Evolutionary conservation across 139 green algal species (phyloP), one percentile per base, ranked within the genome.

Genomic region (Closterium sp.): DNA sequence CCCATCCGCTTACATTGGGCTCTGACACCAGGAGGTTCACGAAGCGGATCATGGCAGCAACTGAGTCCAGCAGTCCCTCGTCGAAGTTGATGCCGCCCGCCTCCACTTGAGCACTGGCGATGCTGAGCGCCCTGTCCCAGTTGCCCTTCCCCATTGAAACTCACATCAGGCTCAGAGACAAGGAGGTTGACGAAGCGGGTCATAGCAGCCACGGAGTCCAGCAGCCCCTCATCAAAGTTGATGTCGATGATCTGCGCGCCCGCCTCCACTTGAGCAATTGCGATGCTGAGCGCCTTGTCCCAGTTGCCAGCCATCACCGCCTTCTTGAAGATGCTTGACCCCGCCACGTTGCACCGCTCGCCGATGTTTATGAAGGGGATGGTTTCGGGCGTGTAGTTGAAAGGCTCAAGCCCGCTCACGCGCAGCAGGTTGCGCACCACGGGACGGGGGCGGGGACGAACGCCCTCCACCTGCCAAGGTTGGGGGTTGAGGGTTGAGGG

Each of bases 221-320:
- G 98, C 91, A 99, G 93, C 5, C 97, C 98, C 69, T 99, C 98
- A 88, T 99, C 98, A 97, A 99, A 98, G 95, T 99, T 99, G 96
- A 99, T 98, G 95, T 99, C 98, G 92, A 99, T 95, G 84, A 99
- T 93, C 89, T 99, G 88, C 0, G 97, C 97, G 8, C 89, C 88
- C 8, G 69, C 64, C 21, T 87, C 88, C 81, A 98, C 96, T 95
- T 99, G 97, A 94, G 97, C 96, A 33, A 97, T 91, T 4, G 97
- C 97, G 87, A 99, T 98, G 86, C 90, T 86, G 28, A 97, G 91
- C 3, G 97, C 97, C 94, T 98, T 98, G 90, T 99, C 98, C 87
- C 97, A 99, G 93, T 99, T 95, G 38, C 96, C 97, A 64, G 97
- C 96, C 88, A 98, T 95, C 89, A 99, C 97, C 34, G 97, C 97